phyloP scores from a whole-genome alignment of 2,329 filamentous ascomycete species.

The Exutisphaerella laricina region DNA sequence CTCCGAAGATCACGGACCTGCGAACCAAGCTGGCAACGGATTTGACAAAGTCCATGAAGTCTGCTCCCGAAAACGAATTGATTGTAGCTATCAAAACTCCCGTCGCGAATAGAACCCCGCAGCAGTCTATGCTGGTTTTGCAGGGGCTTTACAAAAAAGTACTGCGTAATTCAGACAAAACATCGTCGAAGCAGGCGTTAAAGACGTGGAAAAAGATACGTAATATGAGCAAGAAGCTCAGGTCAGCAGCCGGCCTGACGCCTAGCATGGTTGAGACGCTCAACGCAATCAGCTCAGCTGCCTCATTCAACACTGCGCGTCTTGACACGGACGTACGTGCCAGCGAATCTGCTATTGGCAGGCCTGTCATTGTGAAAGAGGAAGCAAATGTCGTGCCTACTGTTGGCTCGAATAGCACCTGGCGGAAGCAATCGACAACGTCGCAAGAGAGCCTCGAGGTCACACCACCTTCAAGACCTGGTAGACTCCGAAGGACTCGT shows the following conservation, averaged over 20 bases:
- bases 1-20: not conserved
- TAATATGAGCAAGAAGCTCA: not conserved
- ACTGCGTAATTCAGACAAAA: not conserved
- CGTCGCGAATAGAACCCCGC: not conserved
- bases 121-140: not conserved
- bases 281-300: not conserved
- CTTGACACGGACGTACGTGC: not conserved
- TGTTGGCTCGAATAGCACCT: not conserved
- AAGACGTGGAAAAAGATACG: not conserved
- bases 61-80: not conserved
- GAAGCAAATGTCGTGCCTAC: not conserved
- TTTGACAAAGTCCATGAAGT: not conserved
- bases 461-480: too few relatives aligned
- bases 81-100: not conserved
- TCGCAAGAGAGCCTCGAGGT: not conserved
- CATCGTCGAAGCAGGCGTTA: not conserved
- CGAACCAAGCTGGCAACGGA: not conserved
- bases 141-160: not conserved
- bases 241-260: not conserved
- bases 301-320: not conserved
- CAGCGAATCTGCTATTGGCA: not conserved
- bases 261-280: not conserved
- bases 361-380: not conserved
- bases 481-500: too few relatives aligned
- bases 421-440: not conserved